Percentiles rank a stretch among this genome's conserved stretches.
Conservation (phyloP, 352 stramenopile genomes). For the Phytophthora boehmeriae region DNA sequence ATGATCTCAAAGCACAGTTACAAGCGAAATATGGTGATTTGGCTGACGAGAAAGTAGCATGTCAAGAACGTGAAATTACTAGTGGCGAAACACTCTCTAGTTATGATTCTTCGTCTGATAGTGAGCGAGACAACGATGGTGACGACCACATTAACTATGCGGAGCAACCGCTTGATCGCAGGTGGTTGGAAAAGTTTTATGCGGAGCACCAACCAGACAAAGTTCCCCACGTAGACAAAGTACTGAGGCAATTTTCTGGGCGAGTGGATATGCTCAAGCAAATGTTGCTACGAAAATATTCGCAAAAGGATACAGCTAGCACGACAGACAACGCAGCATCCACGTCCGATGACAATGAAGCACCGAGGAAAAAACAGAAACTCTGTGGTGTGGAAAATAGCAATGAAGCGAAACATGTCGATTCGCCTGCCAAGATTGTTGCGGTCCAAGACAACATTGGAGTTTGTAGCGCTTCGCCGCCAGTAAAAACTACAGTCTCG, state of each 20-base stretch:
- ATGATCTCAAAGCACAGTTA: conserved; percentile 61
- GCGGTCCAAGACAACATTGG: neutral
- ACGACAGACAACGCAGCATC: neutral
- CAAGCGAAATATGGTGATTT: conserved; percentile 53
- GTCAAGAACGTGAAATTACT: conserved; percentile 7
- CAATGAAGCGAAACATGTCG: neutral
- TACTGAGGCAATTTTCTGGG: conserved; percentile 66
- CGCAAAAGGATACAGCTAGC: neutral
- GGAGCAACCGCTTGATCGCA: conserved; percentile 36
- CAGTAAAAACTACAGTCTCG: conserved; percentile 2
- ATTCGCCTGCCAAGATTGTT: conserved; percentile 20
- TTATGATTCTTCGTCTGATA: conserved; percentile 27
- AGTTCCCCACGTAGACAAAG: conserved; percentile 43
- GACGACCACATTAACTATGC: conserved; percentile 18
- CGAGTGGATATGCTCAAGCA: conserved; percentile 65
- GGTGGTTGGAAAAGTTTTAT: conserved; percentile 69
- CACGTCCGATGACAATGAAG: neutral
- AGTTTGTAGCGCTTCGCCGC: neutral
- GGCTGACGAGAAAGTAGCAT: neutral
- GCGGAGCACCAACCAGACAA: conserved; percentile 56
- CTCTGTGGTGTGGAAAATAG: neutral
- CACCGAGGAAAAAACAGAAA: conserved; percentile 35
- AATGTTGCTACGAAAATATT: conserved; percentile 70
- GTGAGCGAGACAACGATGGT: conserved; percentile 15
- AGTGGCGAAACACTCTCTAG: conserved; percentile 8